These are phyloP conservation scores for Dactylella cylindrospora DNA, from an alignment of 2,329 filamentous ascomycete genomes.

Conservation along the genomic window DNA sequence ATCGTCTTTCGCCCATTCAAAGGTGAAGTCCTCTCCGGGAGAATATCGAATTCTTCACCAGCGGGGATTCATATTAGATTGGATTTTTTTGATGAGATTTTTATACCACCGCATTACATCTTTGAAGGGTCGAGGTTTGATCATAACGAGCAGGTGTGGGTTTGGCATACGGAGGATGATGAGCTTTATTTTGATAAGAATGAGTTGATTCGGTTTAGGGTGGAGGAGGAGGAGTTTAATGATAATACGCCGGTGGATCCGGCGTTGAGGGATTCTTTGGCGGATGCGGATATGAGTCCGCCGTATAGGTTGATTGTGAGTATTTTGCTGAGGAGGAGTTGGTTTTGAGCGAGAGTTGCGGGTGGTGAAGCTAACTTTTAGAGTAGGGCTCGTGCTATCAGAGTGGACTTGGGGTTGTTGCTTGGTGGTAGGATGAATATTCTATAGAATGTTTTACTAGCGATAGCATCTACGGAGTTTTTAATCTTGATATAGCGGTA, in stretches of 20 bases:
- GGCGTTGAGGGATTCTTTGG: conserved; percentile 48
- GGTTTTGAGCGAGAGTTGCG: no score
- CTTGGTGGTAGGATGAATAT: conserved; percentile 46
- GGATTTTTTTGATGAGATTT: conserved; percentile 91
- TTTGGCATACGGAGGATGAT: conserved; percentile 73
- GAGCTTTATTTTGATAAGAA: conserved; percentile 85
- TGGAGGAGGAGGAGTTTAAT: conserved; percentile 86
- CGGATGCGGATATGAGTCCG: conserved; percentile 62
- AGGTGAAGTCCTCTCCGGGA: conserved; percentile 83
- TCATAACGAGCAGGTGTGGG: conserved; percentile 75
- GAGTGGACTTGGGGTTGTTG: conserved; percentile 48
- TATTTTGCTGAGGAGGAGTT: neutral
- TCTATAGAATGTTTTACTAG: no score
- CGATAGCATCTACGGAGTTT: no score
- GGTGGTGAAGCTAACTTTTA: conserved; percentile 7
- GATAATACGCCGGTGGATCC: conserved; percentile 77
- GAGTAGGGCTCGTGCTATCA: conserved; percentile 47
- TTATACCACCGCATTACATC: conserved; percentile 21
- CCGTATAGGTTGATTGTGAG: conserved; percentile 66
- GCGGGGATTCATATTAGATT: conserved; percentile 71
- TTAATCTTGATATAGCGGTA: no score
- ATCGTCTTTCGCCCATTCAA: conserved; percentile 96
- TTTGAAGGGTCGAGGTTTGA: conserved; percentile 54
- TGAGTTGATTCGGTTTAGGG: conserved; percentile 81
- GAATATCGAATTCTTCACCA: conserved; percentile 72